A percentile compares a stretch with the other conserved stretches of the same genome.
Evolutionary conservation across 2,329 filamentous ascomycete species (phyloP).

Genomic region (Diplocarpon rosae): DNA sequence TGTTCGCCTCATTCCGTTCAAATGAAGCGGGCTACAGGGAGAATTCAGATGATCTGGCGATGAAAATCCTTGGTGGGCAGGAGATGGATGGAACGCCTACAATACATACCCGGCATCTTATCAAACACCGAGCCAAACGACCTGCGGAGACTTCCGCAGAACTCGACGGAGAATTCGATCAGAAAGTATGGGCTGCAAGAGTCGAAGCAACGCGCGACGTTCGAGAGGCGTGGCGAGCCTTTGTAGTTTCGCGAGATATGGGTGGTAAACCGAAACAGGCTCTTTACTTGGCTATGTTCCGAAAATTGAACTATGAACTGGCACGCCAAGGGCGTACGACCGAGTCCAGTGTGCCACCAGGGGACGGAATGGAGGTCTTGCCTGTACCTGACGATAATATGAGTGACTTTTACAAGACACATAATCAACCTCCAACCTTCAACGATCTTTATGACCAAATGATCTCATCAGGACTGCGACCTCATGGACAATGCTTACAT

Average conservation of each 20-base stretch:
- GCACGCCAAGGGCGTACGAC: slow-evolving; percentile 18
- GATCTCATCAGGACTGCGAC: slow-evolving; percentile 36
- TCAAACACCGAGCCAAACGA: slow-evolving; percentile 6
- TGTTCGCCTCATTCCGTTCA: slow-evolving; percentile 42
- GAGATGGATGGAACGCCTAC: slow-evolving; percentile 41
- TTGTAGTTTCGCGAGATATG: slow-evolving; percentile 27
- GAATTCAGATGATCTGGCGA: slow-evolving; percentile 35
- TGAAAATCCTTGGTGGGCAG: slow-evolving; percentile 43
- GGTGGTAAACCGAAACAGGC: slow-evolving; percentile 29
- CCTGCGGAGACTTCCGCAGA: not conserved
- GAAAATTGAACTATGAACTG: slow-evolving; percentile 38
- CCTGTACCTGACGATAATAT: slow-evolving; percentile 45
- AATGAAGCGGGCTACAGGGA: slow-evolving; percentile 43
- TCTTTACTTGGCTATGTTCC: slow-evolving; percentile 50
- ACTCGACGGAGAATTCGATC: not conserved
- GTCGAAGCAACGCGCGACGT: slow-evolving; percentile 49
- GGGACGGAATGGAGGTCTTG: slow-evolving; percentile 46
- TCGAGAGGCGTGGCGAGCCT: slow-evolving; percentile 47
- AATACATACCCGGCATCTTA: slow-evolving; percentile 39
- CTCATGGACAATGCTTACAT: slow-evolving; percentile 39
- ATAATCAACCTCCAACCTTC: slow-evolving; percentile 48
- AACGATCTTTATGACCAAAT: slow-evolving; percentile 50
- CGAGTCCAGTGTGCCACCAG: slow-evolving; percentile 36
- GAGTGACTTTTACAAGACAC: slow-evolving; percentile 53
- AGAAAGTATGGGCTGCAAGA: slow-evolving; percentile 39